Conservation (phyloP, 2,329 filamentous ascomycete species). For the Neonectria magnoliae region DNA sequence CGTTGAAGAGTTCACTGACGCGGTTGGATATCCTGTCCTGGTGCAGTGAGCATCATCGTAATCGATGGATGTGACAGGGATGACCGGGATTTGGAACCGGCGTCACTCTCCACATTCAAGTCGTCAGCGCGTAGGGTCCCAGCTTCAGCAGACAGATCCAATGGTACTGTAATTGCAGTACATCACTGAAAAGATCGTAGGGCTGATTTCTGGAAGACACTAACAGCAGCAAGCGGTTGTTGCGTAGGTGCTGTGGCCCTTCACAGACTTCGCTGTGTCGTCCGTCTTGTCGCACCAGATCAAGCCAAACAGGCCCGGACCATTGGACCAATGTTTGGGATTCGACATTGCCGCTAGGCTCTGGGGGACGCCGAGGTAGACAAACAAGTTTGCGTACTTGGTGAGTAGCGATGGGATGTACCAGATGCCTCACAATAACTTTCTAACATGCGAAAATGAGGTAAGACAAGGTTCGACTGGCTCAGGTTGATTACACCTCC, state of each 20-base stretch:
- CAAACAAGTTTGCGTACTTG: neutral
- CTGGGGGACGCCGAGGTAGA: neutral
- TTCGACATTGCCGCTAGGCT: neutral
- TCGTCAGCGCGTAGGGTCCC: neutral
- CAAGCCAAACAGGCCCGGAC: neutral
- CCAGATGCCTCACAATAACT: no score
- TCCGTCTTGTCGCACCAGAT: conserved; percentile 4
- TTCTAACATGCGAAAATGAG: neutral
- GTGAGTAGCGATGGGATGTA: neutral
- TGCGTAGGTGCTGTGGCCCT: neutral
- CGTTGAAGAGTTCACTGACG: no score
- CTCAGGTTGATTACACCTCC: neutral
- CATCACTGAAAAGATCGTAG: conserved; percentile 3
- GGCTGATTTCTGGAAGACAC: conserved; percentile 4
- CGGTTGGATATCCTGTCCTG: no score
- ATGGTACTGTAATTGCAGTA: conserved; percentile 6
- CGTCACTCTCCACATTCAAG: conserved; percentile 6
- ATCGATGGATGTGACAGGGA: neutral
- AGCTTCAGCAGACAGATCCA: neutral
- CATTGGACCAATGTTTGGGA: conserved; percentile 3
- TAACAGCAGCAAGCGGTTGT: neutral
- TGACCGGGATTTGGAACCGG: conserved; percentile 4
- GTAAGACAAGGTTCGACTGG: neutral
- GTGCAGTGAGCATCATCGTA: neutral
- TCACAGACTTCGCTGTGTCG: neutral